Conservation (phyloP, 257 asterid genomes). For the Solanum tarijense region DNA sequence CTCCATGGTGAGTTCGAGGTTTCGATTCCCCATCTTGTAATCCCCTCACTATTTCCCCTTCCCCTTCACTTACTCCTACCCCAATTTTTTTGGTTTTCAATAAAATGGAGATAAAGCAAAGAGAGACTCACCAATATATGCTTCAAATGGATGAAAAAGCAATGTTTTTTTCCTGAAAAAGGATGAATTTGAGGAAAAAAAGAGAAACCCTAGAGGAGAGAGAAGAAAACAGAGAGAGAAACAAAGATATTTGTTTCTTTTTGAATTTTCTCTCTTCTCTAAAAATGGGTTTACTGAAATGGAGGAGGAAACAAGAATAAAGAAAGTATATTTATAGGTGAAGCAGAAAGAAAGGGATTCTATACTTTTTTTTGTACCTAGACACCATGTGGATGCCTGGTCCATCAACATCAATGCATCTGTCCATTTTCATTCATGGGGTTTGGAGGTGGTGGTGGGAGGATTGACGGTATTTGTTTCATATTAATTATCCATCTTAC, state of each 20-base stretch:
- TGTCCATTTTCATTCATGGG: background rate
- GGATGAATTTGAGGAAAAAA: background rate
- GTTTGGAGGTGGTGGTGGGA: background rate
- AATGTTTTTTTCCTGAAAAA: background rate
- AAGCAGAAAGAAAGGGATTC: background rate
- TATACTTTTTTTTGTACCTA: background rate
- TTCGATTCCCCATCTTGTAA: background rate
- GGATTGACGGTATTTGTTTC: accelerated
- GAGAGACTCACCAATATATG: background rate
- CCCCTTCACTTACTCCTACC: background rate
- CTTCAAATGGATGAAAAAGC: background rate
- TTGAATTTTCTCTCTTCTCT: background rate
- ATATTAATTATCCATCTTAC: too few relatives aligned
- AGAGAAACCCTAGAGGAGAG: background rate
- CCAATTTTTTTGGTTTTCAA: background rate
- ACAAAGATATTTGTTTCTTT: background rate
- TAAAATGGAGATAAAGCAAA: background rate
- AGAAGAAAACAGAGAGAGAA: background rate
- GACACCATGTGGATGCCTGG: background rate
- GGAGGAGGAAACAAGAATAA: background rate
- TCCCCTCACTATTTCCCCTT: background rate
- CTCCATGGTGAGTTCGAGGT: background rate
- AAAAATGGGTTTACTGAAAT: background rate
- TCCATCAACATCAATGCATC: background rate
- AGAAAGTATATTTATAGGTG: background rate